Evolutionary conservation across 139 green algal species (phyloP).

Genomic region (Chlorella sp.): DNA sequence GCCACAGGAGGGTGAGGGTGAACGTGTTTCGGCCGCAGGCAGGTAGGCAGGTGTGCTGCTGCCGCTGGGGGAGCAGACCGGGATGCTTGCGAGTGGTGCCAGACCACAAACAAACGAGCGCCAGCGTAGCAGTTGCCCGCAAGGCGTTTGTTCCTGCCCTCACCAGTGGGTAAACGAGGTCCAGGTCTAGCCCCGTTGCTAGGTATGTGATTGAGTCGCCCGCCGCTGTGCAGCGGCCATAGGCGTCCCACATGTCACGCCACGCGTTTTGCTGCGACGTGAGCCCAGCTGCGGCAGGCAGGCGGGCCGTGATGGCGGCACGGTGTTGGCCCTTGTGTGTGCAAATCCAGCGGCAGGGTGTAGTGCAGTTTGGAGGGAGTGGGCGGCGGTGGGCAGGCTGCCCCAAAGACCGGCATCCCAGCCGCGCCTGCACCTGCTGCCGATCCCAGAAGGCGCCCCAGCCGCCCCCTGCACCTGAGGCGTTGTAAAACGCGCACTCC

Average conservation of each 20-base stretch:
- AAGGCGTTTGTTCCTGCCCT: no score
- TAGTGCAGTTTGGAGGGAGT: not conserved
- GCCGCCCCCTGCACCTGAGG: not conserved
- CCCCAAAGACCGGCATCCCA: no score
- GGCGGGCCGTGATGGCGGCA: not conserved
- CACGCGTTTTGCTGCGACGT: not conserved
- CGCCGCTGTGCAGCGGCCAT: not conserved
- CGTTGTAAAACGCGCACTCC: constrained; percentile 3
- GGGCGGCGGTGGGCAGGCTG: not conserved
- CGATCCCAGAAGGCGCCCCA: not conserved
- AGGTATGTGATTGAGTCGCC: not conserved
- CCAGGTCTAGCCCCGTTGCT: not conserved
- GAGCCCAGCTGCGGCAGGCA: not conserved
- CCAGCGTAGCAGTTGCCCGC: no score
- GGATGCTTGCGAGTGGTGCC: no score
- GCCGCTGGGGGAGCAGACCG: no score
- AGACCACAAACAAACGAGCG: no score
- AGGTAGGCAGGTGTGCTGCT: no score
- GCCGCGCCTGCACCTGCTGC: not conserved
- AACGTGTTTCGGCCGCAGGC: no score
- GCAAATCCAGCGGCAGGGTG: not conserved
- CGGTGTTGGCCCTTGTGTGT: no score
- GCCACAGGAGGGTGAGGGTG: not conserved
- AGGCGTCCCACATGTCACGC: not conserved
- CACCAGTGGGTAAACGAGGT: constrained; percentile 9